phyloP scores from a whole-genome alignment of 805 yeast genomes.

The Saturnispora bothae region DNA sequence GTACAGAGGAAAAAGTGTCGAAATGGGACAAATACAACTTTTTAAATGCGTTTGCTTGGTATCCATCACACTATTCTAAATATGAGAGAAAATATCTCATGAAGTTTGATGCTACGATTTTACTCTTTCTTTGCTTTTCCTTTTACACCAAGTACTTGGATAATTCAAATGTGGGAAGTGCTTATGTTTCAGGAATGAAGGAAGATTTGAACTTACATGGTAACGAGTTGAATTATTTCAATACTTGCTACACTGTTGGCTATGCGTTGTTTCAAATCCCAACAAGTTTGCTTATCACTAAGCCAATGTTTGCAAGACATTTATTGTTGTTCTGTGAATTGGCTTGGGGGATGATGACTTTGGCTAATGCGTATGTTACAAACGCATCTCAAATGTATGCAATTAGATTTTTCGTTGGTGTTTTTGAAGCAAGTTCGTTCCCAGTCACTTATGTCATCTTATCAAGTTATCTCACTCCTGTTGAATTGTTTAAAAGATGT shows the following conservation, averaged over 20 bases:
- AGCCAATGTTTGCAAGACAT: slow-evolving; percentile 40
- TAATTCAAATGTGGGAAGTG: slow-evolving; percentile 43
- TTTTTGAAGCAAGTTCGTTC: slow-evolving; percentile 52
- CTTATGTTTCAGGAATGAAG: slow-evolving; percentile 61
- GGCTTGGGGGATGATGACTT: slow-evolving; percentile 22
- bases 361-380: slow-evolving; percentile 32
- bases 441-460: slow-evolving; percentile 45
- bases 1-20: slow-evolving; percentile 6
- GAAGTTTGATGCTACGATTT: slow-evolving; percentile 11
- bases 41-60: slow-evolving; percentile 12
- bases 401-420: slow-evolving; percentile 49
- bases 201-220: slow-evolving; percentile 27
- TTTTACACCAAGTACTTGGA: slow-evolving; percentile 50
- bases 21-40: slow-evolving; percentile 10
- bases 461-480: slow-evolving; percentile 11
- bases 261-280: slow-evolving; percentile 55
- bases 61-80: slow-evolving; percentile 14
- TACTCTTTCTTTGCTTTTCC: slow-evolving; percentile 24
- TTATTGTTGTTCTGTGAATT: slow-evolving; percentile 49
- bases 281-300: slow-evolving; percentile 33
- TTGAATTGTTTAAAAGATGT: slow-evolving; percentile 13
- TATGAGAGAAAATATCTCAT: slow-evolving; percentile 13
- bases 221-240: slow-evolving; percentile 19
- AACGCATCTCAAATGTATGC: slow-evolving; percentile 41
- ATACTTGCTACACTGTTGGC: slow-evolving; percentile 31